A percentile compares a stretch with the other conserved stretches of the same genome.
These are phyloP conservation scores for Pyrus hybrid DNA, from an alignment of 331 rosid species.

Conservation along the genomic window DNA sequence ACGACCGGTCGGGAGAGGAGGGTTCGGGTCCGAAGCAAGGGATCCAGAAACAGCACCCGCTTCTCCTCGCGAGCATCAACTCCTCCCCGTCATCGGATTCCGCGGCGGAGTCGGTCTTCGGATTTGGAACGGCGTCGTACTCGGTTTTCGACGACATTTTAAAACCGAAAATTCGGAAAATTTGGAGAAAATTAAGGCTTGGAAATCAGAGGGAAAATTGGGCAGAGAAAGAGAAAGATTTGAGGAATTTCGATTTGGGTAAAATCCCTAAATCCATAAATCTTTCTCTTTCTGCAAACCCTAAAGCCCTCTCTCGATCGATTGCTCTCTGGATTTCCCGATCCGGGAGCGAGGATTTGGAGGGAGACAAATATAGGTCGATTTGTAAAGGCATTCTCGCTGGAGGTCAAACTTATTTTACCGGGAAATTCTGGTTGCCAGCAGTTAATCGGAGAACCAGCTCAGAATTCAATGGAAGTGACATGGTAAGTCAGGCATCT, in stretches of 20 bases:
- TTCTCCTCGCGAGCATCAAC: conserved; percentile 5
- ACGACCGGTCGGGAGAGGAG: conserved; percentile 15
- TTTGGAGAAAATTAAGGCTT: neutral
- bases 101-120: neutral
- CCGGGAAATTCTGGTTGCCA: neutral
- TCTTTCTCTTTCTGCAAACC: neutral
- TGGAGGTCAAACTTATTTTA: neutral
- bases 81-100: conserved; percentile 17
- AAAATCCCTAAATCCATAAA: neutral
- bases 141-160: conserved; percentile 11
- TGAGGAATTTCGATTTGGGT: neutral
- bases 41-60: conserved; percentile 39
- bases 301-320: neutral
- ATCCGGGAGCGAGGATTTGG: neutral
- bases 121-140: neutral
- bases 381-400: conserved; percentile 1
- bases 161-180: neutral
- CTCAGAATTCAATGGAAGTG: too few species aligned
- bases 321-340: neutral
- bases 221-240: neutral
- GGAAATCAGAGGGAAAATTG: neutral
- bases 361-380: neutral
- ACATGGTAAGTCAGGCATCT: too few species aligned
- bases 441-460: neutral
- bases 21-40: conserved; percentile 17